Evolutionary conservation across 2,329 filamentous ascomycete genomes (phyloP).

Genomic region (Xylariaceae sp.): DNA sequence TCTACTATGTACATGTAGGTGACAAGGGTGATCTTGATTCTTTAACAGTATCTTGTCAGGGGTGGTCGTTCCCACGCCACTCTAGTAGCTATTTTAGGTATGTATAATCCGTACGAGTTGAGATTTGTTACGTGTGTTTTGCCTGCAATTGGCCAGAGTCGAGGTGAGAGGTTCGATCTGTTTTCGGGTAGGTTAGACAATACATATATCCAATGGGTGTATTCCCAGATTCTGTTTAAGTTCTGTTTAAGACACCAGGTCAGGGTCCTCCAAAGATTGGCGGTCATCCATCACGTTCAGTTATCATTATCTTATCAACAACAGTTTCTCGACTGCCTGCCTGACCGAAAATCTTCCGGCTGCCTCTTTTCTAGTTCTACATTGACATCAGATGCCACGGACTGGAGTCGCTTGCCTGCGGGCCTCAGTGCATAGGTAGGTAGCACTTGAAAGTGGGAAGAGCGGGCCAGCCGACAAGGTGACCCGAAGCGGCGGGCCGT

Average conservation of each 20-base stretch:
- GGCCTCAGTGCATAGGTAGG: neutral
- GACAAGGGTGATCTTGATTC: conserved; percentile 7
- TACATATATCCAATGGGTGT: no score
- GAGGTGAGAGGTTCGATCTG: neutral
- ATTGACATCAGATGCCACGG: conserved; percentile 14
- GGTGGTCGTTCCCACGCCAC: conserved; percentile 8
- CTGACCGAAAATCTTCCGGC: neutral
- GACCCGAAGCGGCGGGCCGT: conserved; percentile 10
- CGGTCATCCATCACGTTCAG: neutral
- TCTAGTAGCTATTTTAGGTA: conserved; percentile 5
- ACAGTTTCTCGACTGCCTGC: neutral
- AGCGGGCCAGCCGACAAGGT: neutral
- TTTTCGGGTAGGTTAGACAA: neutral
- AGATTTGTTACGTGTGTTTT: neutral
- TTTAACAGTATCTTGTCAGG: neutral
- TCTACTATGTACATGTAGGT: neutral
- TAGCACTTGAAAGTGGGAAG: conserved; percentile 2
- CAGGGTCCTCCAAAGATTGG: neutral
- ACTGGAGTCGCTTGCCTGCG: conserved; percentile 3
- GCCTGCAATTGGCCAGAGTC: neutral
- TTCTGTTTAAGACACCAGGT: no score
- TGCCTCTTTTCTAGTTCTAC: conserved; percentile 4
- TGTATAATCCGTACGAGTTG: neutral
- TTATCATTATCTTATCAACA: neutral
- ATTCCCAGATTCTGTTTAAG: no score